Conservation (phyloP, 345 rosid species). For the Psidium friedrichsthalianum region DNA sequence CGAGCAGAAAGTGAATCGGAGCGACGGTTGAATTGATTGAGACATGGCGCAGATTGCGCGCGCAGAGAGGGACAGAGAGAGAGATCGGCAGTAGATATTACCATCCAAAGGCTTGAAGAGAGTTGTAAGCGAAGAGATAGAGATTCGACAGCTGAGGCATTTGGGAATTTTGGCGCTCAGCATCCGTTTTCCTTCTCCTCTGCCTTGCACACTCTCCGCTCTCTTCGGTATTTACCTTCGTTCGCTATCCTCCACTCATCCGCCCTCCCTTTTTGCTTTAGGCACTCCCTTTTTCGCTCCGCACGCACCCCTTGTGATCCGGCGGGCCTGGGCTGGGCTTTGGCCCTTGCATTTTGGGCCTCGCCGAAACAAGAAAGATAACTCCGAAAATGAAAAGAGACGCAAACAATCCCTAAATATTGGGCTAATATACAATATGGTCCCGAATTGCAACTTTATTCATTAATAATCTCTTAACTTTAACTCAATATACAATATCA, state of each 20-base stretch:
- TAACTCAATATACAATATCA: no score
- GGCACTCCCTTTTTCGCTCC: not conserved
- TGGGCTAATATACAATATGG: no score
- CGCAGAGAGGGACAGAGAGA: not conserved
- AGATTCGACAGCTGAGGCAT: conserved; percentile 24
- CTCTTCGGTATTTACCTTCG: not conserved
- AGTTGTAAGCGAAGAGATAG: conserved; percentile 66
- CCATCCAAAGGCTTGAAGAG: conserved; percentile 65
- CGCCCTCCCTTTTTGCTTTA: not conserved
- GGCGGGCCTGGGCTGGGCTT: not conserved
- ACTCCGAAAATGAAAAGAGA: not conserved
- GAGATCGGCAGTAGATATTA: not conserved
- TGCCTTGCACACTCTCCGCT: not conserved
- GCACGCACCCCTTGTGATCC: not conserved
- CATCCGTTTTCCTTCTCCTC: not conserved
- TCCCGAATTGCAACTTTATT: no score
- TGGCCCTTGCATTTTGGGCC: not conserved
- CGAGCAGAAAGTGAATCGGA: not conserved
- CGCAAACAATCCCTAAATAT: no score
- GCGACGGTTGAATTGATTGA: not conserved
- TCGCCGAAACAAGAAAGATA: not conserved
- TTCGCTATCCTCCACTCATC: not conserved
- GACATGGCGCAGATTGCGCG: not conserved
- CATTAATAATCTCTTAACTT: no score
- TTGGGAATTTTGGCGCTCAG: not conserved